A percentile compares a stretch with the other conserved stretches of the same genome.
phyloP scores from a whole-genome alignment of 805 yeast genomes.

The Saturnispora sekii region DNA sequence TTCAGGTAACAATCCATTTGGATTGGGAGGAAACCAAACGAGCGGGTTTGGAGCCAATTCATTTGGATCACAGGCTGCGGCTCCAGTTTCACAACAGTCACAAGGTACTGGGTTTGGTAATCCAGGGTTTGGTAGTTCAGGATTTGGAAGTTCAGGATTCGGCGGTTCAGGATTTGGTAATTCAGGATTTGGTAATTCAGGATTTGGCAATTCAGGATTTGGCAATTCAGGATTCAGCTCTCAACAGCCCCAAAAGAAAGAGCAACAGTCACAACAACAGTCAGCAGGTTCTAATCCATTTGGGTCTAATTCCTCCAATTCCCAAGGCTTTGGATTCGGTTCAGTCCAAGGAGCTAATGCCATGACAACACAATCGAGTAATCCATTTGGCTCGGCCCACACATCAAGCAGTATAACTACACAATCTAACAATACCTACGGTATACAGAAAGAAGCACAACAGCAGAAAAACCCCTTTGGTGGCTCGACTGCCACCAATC shows the following conservation, averaged over 20 bases:
- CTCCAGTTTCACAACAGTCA: too few species aligned
- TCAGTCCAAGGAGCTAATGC: background rate
- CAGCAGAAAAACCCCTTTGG: conserved; percentile 40
- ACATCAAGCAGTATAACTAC: background rate
- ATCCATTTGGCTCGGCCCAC: background rate
- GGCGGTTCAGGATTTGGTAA: background rate
- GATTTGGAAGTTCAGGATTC: conserved; percentile 3
- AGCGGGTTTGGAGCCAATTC: background rate
- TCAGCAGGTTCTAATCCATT: background rate
- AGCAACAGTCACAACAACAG: background rate
- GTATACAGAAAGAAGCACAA: conserved; percentile 16
- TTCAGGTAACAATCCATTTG: too few species aligned
- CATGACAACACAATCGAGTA: background rate
- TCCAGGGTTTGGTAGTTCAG: conserved; percentile 1
- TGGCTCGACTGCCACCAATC: conserved; percentile 25
- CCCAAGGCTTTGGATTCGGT: background rate
- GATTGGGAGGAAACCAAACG: too few species aligned
- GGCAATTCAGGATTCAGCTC: background rate
- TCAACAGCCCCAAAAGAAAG: background rate
- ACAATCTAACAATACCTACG: background rate
- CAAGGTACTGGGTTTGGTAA: background rate
- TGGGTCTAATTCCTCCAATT: background rate
- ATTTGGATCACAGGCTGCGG: background rate
- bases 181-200: background rate
- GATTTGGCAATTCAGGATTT: background rate